These are phyloP conservation scores for Gamsiella multidivaricata DNA, from an alignment of 192 early-diverging fungal genomes.

Conservation along the genomic window DNA sequence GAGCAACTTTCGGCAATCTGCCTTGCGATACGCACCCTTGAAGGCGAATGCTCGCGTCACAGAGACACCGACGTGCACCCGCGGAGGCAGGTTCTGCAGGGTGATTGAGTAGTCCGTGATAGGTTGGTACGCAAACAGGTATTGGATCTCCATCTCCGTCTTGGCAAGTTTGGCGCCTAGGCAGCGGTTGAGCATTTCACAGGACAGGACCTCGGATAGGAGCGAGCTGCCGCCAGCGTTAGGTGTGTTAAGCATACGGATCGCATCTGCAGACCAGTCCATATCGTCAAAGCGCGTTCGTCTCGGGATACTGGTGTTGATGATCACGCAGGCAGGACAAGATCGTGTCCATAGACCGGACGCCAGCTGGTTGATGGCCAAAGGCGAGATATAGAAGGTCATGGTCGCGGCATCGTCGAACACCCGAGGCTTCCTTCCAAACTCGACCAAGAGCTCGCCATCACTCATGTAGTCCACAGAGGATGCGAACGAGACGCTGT, in stretches of 20 bases:
- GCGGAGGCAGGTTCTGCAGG: slow-evolving; percentile 36
- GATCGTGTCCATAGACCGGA: slow-evolving; percentile 29
- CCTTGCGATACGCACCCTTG: slow-evolving; percentile 44
- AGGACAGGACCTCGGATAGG: slow-evolving; percentile 60
- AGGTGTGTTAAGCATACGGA: slow-evolving; percentile 52
- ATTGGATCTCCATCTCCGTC: slow-evolving; percentile 64
- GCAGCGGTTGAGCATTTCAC: slow-evolving; percentile 57
- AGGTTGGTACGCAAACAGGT: slow-evolving; percentile 53
- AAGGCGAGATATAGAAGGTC: slow-evolving; percentile 35
- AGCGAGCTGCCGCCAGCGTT: slow-evolving; percentile 63
- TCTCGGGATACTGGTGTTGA: slow-evolving; percentile 42
- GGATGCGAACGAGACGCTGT: background rate
- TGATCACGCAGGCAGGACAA: slow-evolving; percentile 42
- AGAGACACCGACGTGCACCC: slow-evolving; percentile 54
- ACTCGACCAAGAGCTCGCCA: slow-evolving; percentile 21
- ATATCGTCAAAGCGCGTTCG: slow-evolving; percentile 44
- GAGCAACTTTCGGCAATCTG: slow-evolving; percentile 54
- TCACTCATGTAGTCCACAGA: slow-evolving; percentile 6
- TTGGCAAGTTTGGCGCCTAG: slow-evolving; percentile 56
- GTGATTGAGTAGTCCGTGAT: slow-evolving; percentile 62
- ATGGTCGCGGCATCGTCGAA: slow-evolving; percentile 29
- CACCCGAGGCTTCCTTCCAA: slow-evolving; percentile 31
- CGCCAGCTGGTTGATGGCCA: slow-evolving; percentile 34
- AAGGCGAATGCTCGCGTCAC: slow-evolving; percentile 62
- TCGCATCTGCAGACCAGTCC: slow-evolving; percentile 38